Percentiles rank a stretch among this genome's conserved stretches.
phyloP scores from a whole-genome alignment of 108 stramenopile genomes.

The Nitzschia palea region DNA sequence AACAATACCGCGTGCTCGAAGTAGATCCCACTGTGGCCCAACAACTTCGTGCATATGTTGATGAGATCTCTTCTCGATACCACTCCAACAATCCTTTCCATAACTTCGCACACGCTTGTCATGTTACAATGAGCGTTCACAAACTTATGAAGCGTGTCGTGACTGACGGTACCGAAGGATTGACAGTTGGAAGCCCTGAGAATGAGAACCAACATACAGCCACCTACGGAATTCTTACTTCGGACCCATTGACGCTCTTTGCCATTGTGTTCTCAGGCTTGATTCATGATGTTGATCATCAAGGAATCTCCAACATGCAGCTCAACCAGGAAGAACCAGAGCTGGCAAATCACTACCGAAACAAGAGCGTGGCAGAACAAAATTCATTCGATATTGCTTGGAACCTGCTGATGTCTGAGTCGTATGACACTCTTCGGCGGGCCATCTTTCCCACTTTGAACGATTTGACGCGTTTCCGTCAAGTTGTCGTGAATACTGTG shows the following conservation, averaged over 20 bases:
- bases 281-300: slow-evolving; percentile 42
- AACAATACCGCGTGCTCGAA: not conserved
- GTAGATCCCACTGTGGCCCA: not conserved
- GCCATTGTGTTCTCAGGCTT: slow-evolving; percentile 36
- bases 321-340: slow-evolving; percentile 20
- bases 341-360: slow-evolving; percentile 18
- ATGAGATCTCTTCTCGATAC: slow-evolving; percentile 2
- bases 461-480: slow-evolving; percentile 23
- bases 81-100: slow-evolving; percentile 17
- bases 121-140: slow-evolving; percentile 17
- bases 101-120: slow-evolving; percentile 20
- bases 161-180: not conserved
- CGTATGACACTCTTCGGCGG: slow-evolving; percentile 10
- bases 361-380: slow-evolving; percentile 37
- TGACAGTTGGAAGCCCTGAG: not conserved
- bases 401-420: slow-evolving; percentile 28
- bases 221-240: slow-evolving; percentile 8
- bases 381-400: slow-evolving; percentile 29
- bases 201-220: not conserved
- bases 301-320: slow-evolving; percentile 33
- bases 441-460: slow-evolving; percentile 18
- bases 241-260: slow-evolving; percentile 34
- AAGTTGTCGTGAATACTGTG: slow-evolving; percentile 30
- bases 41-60: slow-evolving; percentile 3
- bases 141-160: slow-evolving; percentile 12